Conservation (phyloP, 2,329 filamentous ascomycete species). For the Cladorrhinum sp. region DNA sequence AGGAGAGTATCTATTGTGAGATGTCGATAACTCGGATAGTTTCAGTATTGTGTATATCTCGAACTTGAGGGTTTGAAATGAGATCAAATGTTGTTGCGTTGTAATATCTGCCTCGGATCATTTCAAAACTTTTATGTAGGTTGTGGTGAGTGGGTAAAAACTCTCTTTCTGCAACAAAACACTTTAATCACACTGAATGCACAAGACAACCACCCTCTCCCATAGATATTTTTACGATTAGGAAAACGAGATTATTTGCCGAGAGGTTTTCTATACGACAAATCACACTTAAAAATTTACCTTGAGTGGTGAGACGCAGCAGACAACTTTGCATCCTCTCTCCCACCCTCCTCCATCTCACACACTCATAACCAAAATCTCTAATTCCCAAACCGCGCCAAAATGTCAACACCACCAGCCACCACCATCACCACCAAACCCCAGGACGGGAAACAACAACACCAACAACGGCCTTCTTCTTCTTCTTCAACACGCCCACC, state of each 20-base stretch:
- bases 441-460: slow-evolving; percentile 3
- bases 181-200: not conserved
- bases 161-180: not conserved
- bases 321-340: too few species aligned
- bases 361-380: not conserved
- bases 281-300: not conserved
- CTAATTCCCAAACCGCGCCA: not conserved
- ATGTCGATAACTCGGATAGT: too few species aligned
- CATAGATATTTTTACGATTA: not conserved
- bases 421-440: not conserved
- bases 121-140: not conserved
- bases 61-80: too few species aligned
- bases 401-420: not conserved
- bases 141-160: not conserved
- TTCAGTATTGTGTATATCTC: too few species aligned
- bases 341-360: not conserved
- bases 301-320: not conserved
- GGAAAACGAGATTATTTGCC: not conserved
- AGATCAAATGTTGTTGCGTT: not conserved
- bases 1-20: too few species aligned
- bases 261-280: too few species aligned
- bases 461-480: too few species aligned
- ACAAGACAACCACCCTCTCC: not conserved
- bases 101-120: not conserved
- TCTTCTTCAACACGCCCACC: slow-evolving; percentile 1